These are phyloP conservation scores for Calonectria multiphialidica DNA, from an alignment of 2,329 filamentous ascomycete species.

Conservation along the genomic window DNA sequence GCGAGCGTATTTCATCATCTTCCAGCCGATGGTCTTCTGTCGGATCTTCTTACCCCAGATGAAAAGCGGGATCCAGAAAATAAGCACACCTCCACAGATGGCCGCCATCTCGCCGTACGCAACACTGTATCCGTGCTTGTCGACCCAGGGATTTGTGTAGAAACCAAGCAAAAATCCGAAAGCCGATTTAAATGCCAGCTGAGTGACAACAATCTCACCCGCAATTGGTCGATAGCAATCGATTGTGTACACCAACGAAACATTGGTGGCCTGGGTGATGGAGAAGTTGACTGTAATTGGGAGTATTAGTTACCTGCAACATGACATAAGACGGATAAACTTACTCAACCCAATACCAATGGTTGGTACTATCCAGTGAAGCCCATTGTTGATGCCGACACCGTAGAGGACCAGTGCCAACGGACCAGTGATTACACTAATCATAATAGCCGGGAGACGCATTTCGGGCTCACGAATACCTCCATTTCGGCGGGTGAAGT, in stretches of 20 bases:
- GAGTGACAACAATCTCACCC: slow-evolving; percentile 35
- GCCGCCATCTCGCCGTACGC: slow-evolving; percentile 67
- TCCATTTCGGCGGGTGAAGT: slow-evolving; percentile 48
- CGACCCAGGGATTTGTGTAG: slow-evolving; percentile 69
- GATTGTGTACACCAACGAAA: slow-evolving; percentile 34
- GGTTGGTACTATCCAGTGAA: slow-evolving; percentile 37
- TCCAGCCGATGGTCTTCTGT: slow-evolving; percentile 17
- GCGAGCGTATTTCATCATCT: slow-evolving; percentile 24
- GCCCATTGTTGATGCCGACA: slow-evolving; percentile 29
- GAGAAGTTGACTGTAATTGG: slow-evolving; percentile 30
- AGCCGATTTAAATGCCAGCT: slow-evolving; percentile 62
- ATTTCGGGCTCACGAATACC: slow-evolving; percentile 55
- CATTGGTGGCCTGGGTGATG: slow-evolving; percentile 33
- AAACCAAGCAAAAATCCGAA: slow-evolving; percentile 69
- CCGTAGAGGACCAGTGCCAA: slow-evolving; percentile 24
- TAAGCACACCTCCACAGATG: slow-evolving; percentile 58
- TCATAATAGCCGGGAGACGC: slow-evolving; percentile 55
- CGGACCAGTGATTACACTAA: slow-evolving; percentile 24
- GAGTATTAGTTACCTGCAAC: slow-evolving; percentile 42
- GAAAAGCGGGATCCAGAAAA: slow-evolving; percentile 61
- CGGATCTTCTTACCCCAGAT: slow-evolving; percentile 58
- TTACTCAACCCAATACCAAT: slow-evolving; percentile 51
- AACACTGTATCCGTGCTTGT: slow-evolving; percentile 56
- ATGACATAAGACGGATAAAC: slow-evolving; percentile 31
- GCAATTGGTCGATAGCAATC: slow-evolving; percentile 35